These are phyloP conservation scores for Calonectria pseudoturangicola DNA, from an alignment of 2,329 filamentous ascomycete species.

Conservation along the genomic window DNA sequence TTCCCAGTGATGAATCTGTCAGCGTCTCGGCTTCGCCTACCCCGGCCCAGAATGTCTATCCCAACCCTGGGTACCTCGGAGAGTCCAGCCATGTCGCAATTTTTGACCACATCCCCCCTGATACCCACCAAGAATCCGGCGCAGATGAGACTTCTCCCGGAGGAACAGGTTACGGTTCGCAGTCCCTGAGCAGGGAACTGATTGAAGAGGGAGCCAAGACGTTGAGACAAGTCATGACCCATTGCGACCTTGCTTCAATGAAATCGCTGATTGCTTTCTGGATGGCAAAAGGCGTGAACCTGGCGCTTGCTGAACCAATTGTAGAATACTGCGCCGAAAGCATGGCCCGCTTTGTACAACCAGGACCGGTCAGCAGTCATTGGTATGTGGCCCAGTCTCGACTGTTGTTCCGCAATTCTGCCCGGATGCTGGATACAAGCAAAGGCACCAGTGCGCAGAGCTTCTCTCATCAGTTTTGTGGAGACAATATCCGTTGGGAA, in stretches of 20 bases:
- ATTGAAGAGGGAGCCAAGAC: neutral
- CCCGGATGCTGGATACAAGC: constrained; percentile 22
- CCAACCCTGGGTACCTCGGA: constrained; percentile 51
- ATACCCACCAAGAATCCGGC: neutral
- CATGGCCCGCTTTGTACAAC: neutral
- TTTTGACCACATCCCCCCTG: constrained; percentile 36
- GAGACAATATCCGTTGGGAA: constrained; percentile 50
- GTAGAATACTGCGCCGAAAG: neutral
- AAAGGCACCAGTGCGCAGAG: constrained; percentile 7
- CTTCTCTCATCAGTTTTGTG: constrained; percentile 42
- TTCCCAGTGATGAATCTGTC: neutral
- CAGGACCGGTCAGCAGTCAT: neutral
- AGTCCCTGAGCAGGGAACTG: constrained; percentile 2
- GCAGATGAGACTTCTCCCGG: neutral
- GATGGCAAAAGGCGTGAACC: neutral
- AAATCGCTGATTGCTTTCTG: neutral
- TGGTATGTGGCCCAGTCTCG: neutral
- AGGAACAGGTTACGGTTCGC: neutral
- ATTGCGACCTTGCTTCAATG: neutral
- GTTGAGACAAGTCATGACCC: neutral
- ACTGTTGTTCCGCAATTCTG: constrained; percentile 36
- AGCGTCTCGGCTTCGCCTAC: neutral
- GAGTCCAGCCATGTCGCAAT: constrained; percentile 45
- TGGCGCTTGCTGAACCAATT: neutral
- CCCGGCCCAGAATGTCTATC: constrained; percentile 34